Evolutionary conservation across 2,329 filamentous ascomycete species (phyloP).

Genomic region (Fusarium fujikuroi): DNA sequence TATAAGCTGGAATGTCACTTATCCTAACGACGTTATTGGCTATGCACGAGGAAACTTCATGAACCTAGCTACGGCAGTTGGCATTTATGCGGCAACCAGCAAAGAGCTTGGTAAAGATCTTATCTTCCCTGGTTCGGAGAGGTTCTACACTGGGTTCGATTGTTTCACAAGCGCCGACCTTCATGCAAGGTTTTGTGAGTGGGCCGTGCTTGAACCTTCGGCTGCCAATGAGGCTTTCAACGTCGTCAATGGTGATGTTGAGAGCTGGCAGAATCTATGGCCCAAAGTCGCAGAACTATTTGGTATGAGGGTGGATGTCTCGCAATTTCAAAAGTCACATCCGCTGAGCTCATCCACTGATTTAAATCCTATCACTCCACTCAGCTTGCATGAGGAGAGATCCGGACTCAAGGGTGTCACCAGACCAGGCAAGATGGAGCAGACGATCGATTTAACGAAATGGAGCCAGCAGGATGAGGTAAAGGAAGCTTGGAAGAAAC

Average conservation of each 20-base stretch:
- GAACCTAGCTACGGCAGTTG: conserved; percentile 10
- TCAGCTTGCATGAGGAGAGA: not conserved
- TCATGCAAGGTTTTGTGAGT: conserved; percentile 10
- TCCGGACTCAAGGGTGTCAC: not conserved
- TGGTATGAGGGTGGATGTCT: not conserved
- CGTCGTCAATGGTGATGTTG: conserved; percentile 5
- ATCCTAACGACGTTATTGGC: conserved; percentile 19
- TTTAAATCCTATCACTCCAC: not conserved
- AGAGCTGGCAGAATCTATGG: conserved; percentile 16
- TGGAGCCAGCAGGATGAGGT: conserved; percentile 2
- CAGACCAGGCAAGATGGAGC: not conserved
- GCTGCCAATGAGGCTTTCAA: conserved; percentile 7
- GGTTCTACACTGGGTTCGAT: conserved; percentile 2
- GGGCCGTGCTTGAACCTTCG: not conserved
- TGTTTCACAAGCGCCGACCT: not conserved
- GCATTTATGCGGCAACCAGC: conserved; percentile 1
- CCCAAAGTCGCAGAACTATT: not conserved
- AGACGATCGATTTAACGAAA: not conserved
- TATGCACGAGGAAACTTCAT: conserved; percentile 22
- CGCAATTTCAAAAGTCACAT: not conserved
- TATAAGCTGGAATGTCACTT: conserved; percentile 2
- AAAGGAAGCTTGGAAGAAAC: not conserved
- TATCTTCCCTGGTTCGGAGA: not conserved
- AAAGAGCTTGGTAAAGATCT: conserved; percentile 7
- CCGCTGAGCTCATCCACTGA: not conserved